A percentile compares a stretch with the other conserved stretches of the same genome.
These are phyloP conservation scores for Colletotrichum neosansevieriae DNA, from an alignment of 2,329 filamentous ascomycete species.

Conservation along the genomic window DNA sequence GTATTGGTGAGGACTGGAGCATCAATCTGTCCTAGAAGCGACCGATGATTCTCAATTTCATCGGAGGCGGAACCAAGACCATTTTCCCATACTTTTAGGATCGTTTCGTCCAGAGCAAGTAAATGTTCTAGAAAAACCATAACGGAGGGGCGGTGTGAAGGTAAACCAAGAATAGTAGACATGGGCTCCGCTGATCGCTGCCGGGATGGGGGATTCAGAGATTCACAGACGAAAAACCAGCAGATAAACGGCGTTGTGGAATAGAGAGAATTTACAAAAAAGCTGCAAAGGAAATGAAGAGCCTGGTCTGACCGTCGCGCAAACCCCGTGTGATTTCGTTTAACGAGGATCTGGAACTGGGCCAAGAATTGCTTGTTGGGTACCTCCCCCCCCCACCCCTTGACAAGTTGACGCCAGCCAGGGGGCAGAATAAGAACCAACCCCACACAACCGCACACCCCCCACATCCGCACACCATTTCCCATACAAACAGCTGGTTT, in stretches of 20 bases:
- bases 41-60: slow-evolving; percentile 12
- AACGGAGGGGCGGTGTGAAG: slow-evolving; percentile 28
- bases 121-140: not conserved
- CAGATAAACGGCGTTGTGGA: slow-evolving; percentile 10
- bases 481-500: no score
- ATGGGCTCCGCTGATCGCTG: slow-evolving; percentile 17
- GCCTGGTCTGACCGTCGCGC: no score
- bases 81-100: not conserved
- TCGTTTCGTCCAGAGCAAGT: no score
- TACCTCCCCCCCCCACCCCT: no score
- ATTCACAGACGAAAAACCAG: not conserved
- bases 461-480: no score
- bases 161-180: slow-evolving; percentile 19
- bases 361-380: no score
- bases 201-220: slow-evolving; percentile 16
- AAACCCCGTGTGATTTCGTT: slow-evolving; percentile 19
- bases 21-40: slow-evolving; percentile 49
- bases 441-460: no score
- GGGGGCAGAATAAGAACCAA: no score
- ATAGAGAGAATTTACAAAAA: slow-evolving; percentile 19
- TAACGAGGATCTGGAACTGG: not conserved
- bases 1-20: slow-evolving; percentile 67
- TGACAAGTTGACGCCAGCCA: no score
- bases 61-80: not conserved
- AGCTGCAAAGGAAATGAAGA: not conserved